These are phyloP conservation scores for Lanmaoa rubissima DNA, from an alignment of 768 basidiomycete species.

Conservation along the genomic window DNA sequence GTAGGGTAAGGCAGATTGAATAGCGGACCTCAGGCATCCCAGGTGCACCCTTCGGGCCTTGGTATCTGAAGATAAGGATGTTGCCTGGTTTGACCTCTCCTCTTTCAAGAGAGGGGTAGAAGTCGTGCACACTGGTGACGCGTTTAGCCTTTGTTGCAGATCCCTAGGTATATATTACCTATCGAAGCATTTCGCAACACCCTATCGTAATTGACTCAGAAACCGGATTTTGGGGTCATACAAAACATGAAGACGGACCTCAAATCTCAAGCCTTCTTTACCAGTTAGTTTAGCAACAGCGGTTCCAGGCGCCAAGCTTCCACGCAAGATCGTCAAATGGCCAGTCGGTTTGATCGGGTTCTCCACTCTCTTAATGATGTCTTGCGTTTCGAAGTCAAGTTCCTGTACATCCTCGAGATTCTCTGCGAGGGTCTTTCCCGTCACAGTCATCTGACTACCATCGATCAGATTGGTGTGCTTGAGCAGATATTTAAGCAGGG, in stretches of 20 bases:
- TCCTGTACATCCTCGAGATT: conserved; percentile 79
- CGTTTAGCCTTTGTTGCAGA: neutral
- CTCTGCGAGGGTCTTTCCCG: conserved; percentile 86
- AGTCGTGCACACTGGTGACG: conserved; percentile 53
- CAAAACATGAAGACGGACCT: conserved; percentile 43
- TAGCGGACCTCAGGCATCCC: conserved; percentile 78
- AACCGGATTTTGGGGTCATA: neutral
- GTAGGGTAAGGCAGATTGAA: neutral
- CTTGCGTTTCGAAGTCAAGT: conserved; percentile 68
- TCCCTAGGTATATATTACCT: conserved; percentile 36
- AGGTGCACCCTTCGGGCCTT: conserved; percentile 88
- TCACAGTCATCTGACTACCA: conserved; percentile 83
- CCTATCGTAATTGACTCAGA: conserved; percentile 38
- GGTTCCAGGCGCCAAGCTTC: conserved; percentile 84
- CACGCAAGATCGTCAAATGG: conserved; percentile 82
- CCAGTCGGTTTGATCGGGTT: conserved; percentile 87
- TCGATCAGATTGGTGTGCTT: conserved; percentile 78
- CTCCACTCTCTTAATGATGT: conserved; percentile 67
- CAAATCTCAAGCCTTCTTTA: conserved; percentile 84
- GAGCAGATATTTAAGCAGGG: conserved; percentile 79
- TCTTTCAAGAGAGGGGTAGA: conserved; percentile 69
- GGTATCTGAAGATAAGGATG: conserved; percentile 82
- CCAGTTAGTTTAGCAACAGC: conserved; percentile 94
- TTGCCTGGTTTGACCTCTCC: conserved; percentile 76
- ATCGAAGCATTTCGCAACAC: conserved; percentile 76